phyloP scores from a whole-genome alignment of 257 asterid genomes.

The Solanum pennellii region DNA sequence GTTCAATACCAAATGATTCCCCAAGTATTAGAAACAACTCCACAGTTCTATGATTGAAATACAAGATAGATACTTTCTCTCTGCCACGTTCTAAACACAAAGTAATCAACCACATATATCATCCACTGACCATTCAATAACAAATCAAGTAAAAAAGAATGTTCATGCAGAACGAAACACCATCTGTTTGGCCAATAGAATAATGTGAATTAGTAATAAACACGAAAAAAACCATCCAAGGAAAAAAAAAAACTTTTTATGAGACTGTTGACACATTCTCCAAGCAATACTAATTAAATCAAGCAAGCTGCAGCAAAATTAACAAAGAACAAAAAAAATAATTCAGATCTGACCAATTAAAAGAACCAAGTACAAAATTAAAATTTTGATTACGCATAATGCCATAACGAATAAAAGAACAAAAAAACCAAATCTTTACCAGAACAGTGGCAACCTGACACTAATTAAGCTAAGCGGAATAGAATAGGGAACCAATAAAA shows the following conservation, averaged over 20 bases:
- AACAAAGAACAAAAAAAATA: not conserved
- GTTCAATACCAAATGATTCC: slow-evolving; percentile 10
- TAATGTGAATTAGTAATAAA: not conserved
- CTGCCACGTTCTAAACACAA: not conserved
- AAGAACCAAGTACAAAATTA: not conserved
- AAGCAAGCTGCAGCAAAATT: not conserved
- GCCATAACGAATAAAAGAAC: not conserved
- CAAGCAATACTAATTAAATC: not conserved
- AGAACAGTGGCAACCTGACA: not conserved
- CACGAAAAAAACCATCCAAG: not conserved
- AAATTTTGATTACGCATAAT: not conserved
- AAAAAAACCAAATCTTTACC: not conserved
- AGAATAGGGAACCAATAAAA: not conserved
- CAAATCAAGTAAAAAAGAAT: not conserved
- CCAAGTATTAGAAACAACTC: not conserved
- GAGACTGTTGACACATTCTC: not conserved
- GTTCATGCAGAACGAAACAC: not conserved
- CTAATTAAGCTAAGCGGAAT: not conserved
- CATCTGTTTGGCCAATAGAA: not conserved
- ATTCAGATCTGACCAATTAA: not conserved
- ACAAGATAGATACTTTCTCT: not conserved
- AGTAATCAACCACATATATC: not conserved
- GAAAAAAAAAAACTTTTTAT: not conserved
- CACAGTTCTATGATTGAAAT: not conserved
- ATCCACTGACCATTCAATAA: not conserved